Evolutionary conservation across 495 filamentous ascomycete species (phyloP).

Genomic region (Tuber brumale): DNA sequence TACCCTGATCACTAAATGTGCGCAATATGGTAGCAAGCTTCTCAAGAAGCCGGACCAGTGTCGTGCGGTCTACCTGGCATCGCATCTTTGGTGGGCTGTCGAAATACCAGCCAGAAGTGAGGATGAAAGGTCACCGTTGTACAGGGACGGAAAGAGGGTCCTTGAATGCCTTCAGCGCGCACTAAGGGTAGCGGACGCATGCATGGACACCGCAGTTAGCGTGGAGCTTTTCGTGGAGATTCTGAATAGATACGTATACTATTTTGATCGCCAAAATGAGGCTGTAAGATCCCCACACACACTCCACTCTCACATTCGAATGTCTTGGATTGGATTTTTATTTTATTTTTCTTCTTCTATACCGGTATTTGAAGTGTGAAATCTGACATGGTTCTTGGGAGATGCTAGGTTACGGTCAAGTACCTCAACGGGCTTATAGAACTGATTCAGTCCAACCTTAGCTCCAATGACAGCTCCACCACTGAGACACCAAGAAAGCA

Average conservation of each 20-base stretch:
- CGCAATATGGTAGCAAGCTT: constrained; percentile 91
- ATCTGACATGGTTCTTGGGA: constrained; percentile 12
- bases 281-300: constrained; percentile 54
- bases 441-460: constrained; percentile 89
- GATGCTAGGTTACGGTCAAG: constrained; percentile 78
- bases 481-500: constrained; percentile 83
- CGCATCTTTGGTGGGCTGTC: constrained; percentile 95
- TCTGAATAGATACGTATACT: constrained; percentile 95
- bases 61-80: constrained; percentile 89
- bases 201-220: constrained; percentile 98
- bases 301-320: neutral
- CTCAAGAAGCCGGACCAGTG: constrained; percentile 98
- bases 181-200: constrained; percentile 91
- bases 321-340: neutral
- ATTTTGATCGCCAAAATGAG: constrained; percentile 98
- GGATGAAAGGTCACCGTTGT: constrained; percentile 63
- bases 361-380: constrained; percentile 17
- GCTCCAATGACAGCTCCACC: constrained; percentile 66
- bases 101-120: constrained; percentile 80
- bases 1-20: constrained; percentile 94
- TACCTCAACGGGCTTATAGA: constrained; percentile 98
- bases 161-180: constrained; percentile 94
- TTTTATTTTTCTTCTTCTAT: neutral
- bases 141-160: constrained; percentile 94
- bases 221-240: constrained; percentile 98